Evolutionary conservation across 1,139 yeast species (phyloP).

Genomic region (Pichia sp.): DNA sequence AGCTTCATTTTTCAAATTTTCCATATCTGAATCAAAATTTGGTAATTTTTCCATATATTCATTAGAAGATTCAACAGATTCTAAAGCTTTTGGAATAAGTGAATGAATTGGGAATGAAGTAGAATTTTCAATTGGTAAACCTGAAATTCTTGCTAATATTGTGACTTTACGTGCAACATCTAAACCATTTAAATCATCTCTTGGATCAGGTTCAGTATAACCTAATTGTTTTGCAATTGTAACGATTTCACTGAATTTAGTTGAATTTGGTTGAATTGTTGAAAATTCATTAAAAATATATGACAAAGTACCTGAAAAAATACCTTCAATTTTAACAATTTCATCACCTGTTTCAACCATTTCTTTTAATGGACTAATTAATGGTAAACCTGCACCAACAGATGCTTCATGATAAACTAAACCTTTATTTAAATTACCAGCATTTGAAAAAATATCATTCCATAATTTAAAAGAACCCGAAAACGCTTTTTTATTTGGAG

Average conservation of each 20-base stretch:
- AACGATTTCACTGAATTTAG: conserved; percentile 86
- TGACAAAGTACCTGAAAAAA: conserved; percentile 93
- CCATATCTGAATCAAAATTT: conserved; percentile 72
- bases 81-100: conserved; percentile 81
- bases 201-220: conserved; percentile 98
- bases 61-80: conserved; percentile 60
- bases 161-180: conserved; percentile 98
- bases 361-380: conserved; percentile 82
- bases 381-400: conserved; percentile 98
- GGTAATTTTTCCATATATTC: conserved; percentile 82
- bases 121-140: conserved; percentile 81
- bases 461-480: conserved; percentile 73
- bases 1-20: conserved; percentile 72
- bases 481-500: conserved; percentile 97
- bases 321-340: conserved; percentile 87
- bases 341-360: conserved; percentile 88
- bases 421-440: conserved; percentile 45
- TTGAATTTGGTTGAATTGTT: conserved; percentile 52
- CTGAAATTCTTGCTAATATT: conserved; percentile 87
- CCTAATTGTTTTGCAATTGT: conserved; percentile 83
- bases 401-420: conserved; percentile 96
- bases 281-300: conserved; percentile 93
- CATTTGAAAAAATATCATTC: conserved; percentile 61
- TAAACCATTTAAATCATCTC: conserved; percentile 95
- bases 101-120: conserved; percentile 94